Evolutionary conservation across 495 filamentous ascomycete genomes (phyloP), one percentile per base, ranked within the genome.

Genomic region (Trichocladium uniseriatum): DNA sequence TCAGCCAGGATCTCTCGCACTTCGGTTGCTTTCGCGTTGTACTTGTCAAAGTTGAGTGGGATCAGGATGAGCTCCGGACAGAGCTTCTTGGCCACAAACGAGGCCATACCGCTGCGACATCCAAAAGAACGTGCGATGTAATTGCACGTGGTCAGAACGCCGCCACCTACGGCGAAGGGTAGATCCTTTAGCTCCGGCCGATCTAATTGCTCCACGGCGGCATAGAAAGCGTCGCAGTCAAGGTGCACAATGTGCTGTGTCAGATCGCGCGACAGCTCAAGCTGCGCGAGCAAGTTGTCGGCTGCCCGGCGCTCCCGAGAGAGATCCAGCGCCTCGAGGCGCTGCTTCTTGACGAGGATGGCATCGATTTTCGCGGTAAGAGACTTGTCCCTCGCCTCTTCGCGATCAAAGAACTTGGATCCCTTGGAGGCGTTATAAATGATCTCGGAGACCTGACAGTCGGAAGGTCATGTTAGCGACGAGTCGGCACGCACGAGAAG

Each of bases 211-310:
- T 97, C 92, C 7, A 97, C 94, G 1, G 90, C 87, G 0, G 92
- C 92, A 59, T 90, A 99, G 69, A 99, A 99, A 16, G 94, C 92
- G 69, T 99, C 92, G 64, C 92, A 99, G 66, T 99, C 92, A 27
- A 99, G 75, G 62, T 99, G 92, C 0, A 96, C 82, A 21, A 97
- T 78, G 40, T 78, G 69, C 61, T 96, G 92, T 3, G 73, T 72
- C n/a, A 97, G 70, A 59, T 97, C 91, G 7, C 92, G 78, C 14
- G 75, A 75, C 1, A 76, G 55, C 55, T 97, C 92, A 10, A 96
- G 73, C 53, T 90, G 79, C 1, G 80, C 77, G 46, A 96, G 79
- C 56, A 86, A 81, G 45, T 87, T 86, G 62, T 97, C 89, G 11
- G 87, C 89, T 32, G 76, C 77, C 22, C 86, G 81, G 24, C 82